phyloP scores from a whole-genome alignment of 2,329 filamentous ascomycete species.

The Zymoseptoria pseudotritici region DNA sequence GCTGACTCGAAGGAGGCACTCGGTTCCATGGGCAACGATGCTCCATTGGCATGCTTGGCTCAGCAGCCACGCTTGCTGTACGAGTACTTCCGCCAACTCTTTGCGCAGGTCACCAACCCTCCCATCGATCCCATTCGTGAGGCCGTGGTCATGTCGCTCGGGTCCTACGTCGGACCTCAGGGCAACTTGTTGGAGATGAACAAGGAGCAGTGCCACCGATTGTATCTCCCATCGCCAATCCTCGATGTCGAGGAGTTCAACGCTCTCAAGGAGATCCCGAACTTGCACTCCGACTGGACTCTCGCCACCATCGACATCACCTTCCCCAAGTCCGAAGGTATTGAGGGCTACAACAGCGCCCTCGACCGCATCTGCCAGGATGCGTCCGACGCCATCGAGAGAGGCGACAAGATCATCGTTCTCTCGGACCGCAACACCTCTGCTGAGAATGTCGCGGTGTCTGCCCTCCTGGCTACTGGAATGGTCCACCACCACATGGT shows the following conservation, averaged over 20 bases:
- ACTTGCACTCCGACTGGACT: conserved; percentile 70
- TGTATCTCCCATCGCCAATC: conserved; percentile 81
- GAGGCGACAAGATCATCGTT: conserved; percentile 76
- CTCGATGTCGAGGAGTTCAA: conserved; percentile 88
- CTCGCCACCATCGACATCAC: conserved; percentile 89
- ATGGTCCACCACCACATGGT: conserved; percentile 95
- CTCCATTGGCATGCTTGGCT: conserved; percentile 84
- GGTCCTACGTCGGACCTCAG: conserved; percentile 93
- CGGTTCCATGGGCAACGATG: conserved; percentile 97
- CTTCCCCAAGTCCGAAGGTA: conserved; percentile 77
- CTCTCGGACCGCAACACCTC: conserved; percentile 83
- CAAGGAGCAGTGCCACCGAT: conserved; percentile 73
- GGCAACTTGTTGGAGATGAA: conserved; percentile 95
- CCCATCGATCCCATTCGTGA: conserved; percentile 96
- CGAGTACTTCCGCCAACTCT: conserved; percentile 96
- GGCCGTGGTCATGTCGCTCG: conserved; percentile 95
- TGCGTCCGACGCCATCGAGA: conserved; percentile 74
- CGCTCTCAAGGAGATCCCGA: conserved; percentile 68
- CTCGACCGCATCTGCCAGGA: conserved; percentile 84
- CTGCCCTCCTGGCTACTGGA: conserved; percentile 77
- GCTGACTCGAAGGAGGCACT: conserved; percentile 95
- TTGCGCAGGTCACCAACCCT: conserved; percentile 95
- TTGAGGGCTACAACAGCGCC: conserved; percentile 76
- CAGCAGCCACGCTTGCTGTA: conserved; percentile 80
- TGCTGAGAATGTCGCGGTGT: conserved; percentile 74